These are phyloP conservation scores for Lachnellula cervina DNA, from an alignment of 2,329 filamentous ascomycete species.

Conservation along the genomic window DNA sequence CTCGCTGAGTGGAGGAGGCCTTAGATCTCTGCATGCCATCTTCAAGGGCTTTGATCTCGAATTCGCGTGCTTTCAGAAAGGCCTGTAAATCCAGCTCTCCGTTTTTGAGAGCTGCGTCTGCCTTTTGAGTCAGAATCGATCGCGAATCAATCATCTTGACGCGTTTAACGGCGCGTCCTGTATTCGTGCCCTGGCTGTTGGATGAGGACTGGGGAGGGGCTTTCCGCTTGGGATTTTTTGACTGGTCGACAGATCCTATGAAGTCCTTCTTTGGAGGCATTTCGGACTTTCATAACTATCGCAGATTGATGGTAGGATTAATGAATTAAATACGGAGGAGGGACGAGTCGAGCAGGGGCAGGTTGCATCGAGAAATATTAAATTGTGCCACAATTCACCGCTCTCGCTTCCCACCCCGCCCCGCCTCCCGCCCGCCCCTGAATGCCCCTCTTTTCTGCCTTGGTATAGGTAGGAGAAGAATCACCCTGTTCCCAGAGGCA, in stretches of 20 bases:
- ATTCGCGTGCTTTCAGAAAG: constrained; percentile 81
- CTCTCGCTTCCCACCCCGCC: neutral
- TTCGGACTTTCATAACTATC: neutral
- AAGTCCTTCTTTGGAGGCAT: constrained; percentile 18
- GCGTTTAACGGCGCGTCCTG: constrained; percentile 33
- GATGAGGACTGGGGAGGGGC: constrained; percentile 18
- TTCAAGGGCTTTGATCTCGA: constrained; percentile 82
- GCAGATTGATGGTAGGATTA: neutral
- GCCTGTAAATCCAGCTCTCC: constrained; percentile 81
- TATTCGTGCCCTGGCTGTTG: constrained; percentile 9
- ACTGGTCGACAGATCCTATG: neutral
- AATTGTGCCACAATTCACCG: neutral
- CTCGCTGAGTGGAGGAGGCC: constrained; percentile 56
- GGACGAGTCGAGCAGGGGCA: neutral
- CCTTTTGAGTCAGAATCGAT: constrained; percentile 40
- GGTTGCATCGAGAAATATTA: neutral
- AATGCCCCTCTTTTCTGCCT: neutral
- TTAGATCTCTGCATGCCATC: constrained; percentile 75
- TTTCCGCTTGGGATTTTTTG: constrained; percentile 24
- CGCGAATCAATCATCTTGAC: constrained; percentile 40
- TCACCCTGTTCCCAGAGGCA: neutral
- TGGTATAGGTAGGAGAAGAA: neutral
- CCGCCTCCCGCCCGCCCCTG: too few relatives aligned
- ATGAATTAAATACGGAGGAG: neutral
- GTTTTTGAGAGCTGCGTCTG: constrained; percentile 43